phyloP scores from a whole-genome alignment of 2,329 filamentous ascomycete species.

The Chrysoporthe deuterocubensis region DNA sequence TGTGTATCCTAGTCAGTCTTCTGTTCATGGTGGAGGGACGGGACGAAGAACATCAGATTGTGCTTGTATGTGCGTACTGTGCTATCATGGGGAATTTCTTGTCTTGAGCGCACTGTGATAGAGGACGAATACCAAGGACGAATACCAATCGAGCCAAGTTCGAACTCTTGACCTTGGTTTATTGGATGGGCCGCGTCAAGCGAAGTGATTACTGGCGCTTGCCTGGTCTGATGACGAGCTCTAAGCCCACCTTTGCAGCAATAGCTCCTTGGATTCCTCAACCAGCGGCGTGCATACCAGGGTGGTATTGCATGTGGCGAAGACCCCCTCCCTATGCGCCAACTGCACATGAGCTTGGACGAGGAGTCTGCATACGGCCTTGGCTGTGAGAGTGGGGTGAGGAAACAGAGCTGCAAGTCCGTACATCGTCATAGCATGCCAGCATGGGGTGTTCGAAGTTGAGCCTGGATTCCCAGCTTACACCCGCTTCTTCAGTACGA shows the following conservation, averaged over 20 bases:
- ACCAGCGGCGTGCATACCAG: neutral
- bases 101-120: neutral
- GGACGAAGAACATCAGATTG: neutral
- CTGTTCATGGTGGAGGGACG: neutral
- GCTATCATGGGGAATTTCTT: neutral
- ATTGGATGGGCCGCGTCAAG: too few species aligned
- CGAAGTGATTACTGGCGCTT: neutral
- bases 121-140: too few species aligned
- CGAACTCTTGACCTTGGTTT: neutral
- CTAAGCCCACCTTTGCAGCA: neutral
- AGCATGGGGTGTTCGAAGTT: too few species aligned
- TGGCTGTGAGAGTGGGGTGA: too few species aligned
- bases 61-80: constrained; percentile 17
- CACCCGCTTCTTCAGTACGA: too few species aligned
- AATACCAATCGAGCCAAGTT: neutral
- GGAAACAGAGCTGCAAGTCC: too few species aligned
- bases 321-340: neutral
- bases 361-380: neutral
- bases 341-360: neutral
- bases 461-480: too few species aligned
- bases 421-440: too few species aligned
- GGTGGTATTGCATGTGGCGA: neutral
- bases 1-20: constrained; percentile 5
- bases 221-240: neutral
- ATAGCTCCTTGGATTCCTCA: neutral